These are phyloP conservation scores for Claviceps fusiformis DNA, from an alignment of 2,329 filamentous ascomycete genomes.

Conservation along the genomic window DNA sequence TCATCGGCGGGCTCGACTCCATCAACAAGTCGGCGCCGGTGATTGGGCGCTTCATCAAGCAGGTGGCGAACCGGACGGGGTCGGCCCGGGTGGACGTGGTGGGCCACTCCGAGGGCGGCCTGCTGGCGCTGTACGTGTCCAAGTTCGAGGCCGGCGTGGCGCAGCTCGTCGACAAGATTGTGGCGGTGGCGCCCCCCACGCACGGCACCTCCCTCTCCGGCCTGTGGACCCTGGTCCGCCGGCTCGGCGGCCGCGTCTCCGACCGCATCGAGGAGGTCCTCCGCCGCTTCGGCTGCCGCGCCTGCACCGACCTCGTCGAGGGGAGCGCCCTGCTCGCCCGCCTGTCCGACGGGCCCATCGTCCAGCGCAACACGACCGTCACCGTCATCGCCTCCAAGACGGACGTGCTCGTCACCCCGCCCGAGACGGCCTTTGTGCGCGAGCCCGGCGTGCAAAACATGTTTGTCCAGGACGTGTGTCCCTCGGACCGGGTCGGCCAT, in stretches of 20 bases:
- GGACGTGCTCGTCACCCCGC: conserved; percentile 8
- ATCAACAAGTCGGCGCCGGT: conserved; percentile 8
- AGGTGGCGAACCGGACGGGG: conserved; percentile 8
- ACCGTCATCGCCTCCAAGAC: conserved; percentile 7
- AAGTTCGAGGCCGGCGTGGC: conserved; percentile 8
- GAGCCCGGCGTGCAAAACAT: conserved; percentile 9
- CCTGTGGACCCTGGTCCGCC: conserved; percentile 7
- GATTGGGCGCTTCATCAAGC: conserved; percentile 9
- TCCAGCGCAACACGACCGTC: conserved; percentile 6
- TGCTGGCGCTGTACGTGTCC: conserved; percentile 11
- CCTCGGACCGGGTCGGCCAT: conserved; percentile 6
- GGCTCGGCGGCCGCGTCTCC: background rate
- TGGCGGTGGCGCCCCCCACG: conserved; percentile 10
- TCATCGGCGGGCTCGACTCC: conserved; percentile 10
- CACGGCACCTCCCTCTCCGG: conserved; percentile 12
- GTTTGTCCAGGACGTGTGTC: conserved; percentile 9
- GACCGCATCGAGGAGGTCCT: conserved; percentile 1
- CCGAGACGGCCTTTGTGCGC: conserved; percentile 7
- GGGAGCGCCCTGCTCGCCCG: conserved; percentile 3
- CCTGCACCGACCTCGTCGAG: conserved; percentile 7
- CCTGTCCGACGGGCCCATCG: conserved; percentile 9
- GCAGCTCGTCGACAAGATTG: conserved; percentile 7
- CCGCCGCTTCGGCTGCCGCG: conserved; percentile 4
- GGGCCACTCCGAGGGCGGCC: conserved; percentile 12
- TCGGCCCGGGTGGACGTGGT: conserved; percentile 11